These are phyloP conservation scores for Erodium trifolium DNA, from an alignment of 441 rosid genomes.

Conservation along the genomic window DNA sequence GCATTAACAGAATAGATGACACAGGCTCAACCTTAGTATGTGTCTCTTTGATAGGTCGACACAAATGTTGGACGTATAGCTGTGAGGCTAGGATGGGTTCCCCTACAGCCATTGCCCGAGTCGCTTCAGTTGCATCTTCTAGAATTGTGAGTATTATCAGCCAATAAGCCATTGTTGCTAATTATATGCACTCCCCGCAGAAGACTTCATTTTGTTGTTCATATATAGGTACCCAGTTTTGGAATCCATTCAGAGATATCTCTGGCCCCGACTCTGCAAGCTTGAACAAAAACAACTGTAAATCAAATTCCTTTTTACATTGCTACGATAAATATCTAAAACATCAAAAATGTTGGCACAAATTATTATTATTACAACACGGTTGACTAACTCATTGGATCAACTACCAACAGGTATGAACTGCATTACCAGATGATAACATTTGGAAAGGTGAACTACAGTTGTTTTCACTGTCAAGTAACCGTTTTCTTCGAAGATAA, in stretches of 20 bases:
- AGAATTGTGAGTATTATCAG: conserved; percentile 58
- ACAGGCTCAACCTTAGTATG: conserved; percentile 17
- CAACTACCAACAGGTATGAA: conserved; percentile 56
- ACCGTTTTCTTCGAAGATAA: neutral
- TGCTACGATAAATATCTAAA: conserved; percentile 10
- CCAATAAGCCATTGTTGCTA: conserved; percentile 9
- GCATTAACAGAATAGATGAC: conserved; percentile 8
- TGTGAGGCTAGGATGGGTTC: conserved; percentile 95
- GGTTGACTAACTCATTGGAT: conserved; percentile 17
- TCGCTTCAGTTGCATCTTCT: conserved; percentile 47
- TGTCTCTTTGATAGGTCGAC: conserved; percentile 60
- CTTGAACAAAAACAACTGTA: conserved; percentile 94
- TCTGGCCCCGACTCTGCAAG: conserved; percentile 98
- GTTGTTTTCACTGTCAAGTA: conserved; percentile 12
- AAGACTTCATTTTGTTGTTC: conserved; percentile 19
- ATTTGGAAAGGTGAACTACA: conserved; percentile 76
- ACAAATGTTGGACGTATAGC: conserved; percentile 98
- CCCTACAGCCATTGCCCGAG: too few species aligned
- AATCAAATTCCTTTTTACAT: conserved; percentile 11
- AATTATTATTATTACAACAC: conserved; percentile 6
- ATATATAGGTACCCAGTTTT: conserved; percentile 73
- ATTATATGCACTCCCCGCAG: conserved; percentile 10
- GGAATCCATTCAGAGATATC: conserved; percentile 86
- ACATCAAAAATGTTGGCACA: conserved; percentile 11
- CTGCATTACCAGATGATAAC: conserved; percentile 97